Evolutionary conservation across 495 filamentous ascomycete species (phyloP).

Genomic region (Aspergillus kassunensis): DNA sequence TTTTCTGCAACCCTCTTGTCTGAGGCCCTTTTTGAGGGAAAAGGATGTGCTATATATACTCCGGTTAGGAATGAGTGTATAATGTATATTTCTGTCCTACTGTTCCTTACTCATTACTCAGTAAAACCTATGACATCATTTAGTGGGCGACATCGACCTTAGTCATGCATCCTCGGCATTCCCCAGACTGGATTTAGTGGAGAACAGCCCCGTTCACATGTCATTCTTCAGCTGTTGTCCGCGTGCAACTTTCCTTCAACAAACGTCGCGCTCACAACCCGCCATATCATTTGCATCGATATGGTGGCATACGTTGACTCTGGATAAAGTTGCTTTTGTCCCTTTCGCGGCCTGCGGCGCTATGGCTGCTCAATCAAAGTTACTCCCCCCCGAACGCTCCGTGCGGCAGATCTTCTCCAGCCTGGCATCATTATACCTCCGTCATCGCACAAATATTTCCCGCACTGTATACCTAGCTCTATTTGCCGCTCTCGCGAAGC

Average conservation of each 20-base stretch:
- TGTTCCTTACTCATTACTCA: neutral
- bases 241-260: neutral
- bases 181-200: slow-evolving; percentile 6
- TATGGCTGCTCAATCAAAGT: slow-evolving; percentile 83
- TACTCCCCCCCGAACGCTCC: slow-evolving; percentile 64
- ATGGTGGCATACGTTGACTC: slow-evolving; percentile 30
- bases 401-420: slow-evolving; percentile 69
- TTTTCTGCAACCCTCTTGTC: neutral
- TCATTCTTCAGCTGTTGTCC: neutral
- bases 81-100: neutral
- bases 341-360: slow-evolving; percentile 17
- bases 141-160: slow-evolving; percentile 12
- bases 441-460: slow-evolving; percentile 83
- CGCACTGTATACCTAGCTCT: slow-evolving; percentile 90
- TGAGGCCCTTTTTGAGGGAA: neutral
- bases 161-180: slow-evolving; percentile 10
- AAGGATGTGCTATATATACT: neutral
- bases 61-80: neutral
- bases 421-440: slow-evolving; percentile 71
- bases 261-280: too few species aligned
- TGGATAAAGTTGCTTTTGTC: slow-evolving; percentile 22
- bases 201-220: slow-evolving; percentile 13
- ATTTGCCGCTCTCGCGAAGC: slow-evolving; percentile 80
- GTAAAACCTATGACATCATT: neutral
- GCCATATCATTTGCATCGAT: too few species aligned